Evolutionary conservation across 2,329 filamentous ascomycete genomes (phyloP), one percentile per base, ranked within the genome.

Genomic region (Coleophoma cylindrospora): DNA sequence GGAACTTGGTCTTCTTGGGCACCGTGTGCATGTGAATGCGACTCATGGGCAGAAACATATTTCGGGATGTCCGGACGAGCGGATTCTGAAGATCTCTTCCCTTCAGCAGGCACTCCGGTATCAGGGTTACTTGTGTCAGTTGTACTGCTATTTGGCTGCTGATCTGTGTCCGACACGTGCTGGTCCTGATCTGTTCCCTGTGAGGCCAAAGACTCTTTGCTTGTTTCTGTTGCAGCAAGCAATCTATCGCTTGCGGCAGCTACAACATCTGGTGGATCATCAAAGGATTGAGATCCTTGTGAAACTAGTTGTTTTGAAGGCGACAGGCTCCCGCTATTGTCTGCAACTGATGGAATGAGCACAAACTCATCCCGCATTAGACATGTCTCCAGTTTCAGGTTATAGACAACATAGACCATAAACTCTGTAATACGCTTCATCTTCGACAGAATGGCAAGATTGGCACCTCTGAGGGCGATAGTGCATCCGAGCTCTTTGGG

Each of bases 381-480:
- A 59, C 89, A 96, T 1, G 94, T 96, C 69, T 99, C 94, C 13
- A 99, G 77, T 64, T 95, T 96, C 48, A 99, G 76, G 61, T 96
- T 99, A 70, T 99, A 99, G 12, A 97, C 91, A 17, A 99, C 95
- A 60, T 97, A 99, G 36, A 95, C 87, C 92, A 99, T 96, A 64
- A 99, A 97, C 65, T 99, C 94, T 11, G 92, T 94, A 57, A 99
- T 94, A 47, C 84, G 81, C 70, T 99, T 99, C 67, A 99, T 83
- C 59, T 84, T 88, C 1, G 83, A 75, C 15, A 99, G 76, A 0
- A 83, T 75, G 44, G 80, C 73, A 32, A 83, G 84, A 52, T 87
- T 83, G 3, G 87, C 89, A 1, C 94, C 94, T 43, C 94, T 84
- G 19, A 99, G 74, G 12, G 91, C 89, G 59, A 99, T 96, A 0